These are phyloP conservation scores for Taxillus chinensis DNA, from an alignment of 164 flowering plant species.

Conservation along the genomic window DNA sequence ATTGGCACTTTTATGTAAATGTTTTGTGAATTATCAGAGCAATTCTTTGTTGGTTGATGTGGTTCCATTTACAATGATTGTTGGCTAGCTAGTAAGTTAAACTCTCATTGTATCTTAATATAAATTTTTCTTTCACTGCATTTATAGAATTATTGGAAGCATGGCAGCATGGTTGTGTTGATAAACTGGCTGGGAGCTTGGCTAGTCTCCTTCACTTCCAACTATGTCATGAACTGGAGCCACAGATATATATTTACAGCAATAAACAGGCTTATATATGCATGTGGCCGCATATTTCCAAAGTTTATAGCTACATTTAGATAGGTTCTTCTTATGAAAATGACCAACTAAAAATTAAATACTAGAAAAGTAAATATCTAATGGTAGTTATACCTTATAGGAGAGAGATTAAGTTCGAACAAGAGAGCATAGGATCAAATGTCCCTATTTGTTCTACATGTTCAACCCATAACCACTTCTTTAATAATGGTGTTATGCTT, in stretches of 20 bases:
- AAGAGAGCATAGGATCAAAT: not conserved
- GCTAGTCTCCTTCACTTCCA: constrained; percentile 43
- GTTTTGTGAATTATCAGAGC: constrained; percentile 19
- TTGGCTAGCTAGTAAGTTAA: constrained; percentile 46
- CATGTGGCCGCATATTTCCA: not conserved
- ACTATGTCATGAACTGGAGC: constrained; percentile 57
- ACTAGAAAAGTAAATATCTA: not conserved
- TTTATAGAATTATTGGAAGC: too few relatives aligned
- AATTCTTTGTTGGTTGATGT: constrained; percentile 20
- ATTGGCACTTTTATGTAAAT: constrained; percentile 41
- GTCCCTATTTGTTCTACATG: not conserved
- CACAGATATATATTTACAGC: constrained; percentile 30
- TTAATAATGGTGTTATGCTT: not conserved
- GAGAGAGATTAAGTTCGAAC: not conserved
- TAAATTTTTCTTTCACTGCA: too few relatives aligned
- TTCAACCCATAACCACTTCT: too few relatives aligned
- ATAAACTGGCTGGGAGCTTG: constrained; percentile 59
- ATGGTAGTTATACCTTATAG: not conserved
- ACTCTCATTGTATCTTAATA: too few relatives aligned
- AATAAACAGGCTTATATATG: not conserved
- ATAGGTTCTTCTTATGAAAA: not conserved
- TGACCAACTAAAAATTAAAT: too few relatives aligned
- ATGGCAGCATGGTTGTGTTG: constrained; percentile 49
- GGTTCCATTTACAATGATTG: constrained; percentile 31
- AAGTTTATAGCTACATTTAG: too few relatives aligned